Evolutionary conservation across 371 early-diverging fungal genomes (phyloP), one percentile per base, ranked within the genome.

Genomic region (Mucor plumbeus): DNA sequence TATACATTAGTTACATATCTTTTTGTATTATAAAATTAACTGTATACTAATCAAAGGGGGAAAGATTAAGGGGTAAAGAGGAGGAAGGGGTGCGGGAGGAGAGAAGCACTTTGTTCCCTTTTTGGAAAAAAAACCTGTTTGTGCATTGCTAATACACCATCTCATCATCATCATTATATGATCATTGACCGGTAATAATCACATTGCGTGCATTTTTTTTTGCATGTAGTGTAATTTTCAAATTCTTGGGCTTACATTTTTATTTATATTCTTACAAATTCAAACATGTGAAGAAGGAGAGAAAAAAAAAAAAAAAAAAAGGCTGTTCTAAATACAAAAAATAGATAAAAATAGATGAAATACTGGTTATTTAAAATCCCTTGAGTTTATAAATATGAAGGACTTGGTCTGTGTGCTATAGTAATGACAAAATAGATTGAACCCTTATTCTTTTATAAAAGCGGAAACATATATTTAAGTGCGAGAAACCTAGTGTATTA

Each of bases 81-180:
- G 47, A 47, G 47, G n/a, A n/a, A n/a, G n/a, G n/a, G n/a, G n/a
- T n/a, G n/a, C n/a, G n/a, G n/a, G 17, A n/a, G 17, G 47, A 47
- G 47, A 19, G 14, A 7, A 47, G 47, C 4, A 47, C 17, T 47
- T 0, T 48, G 6, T 17, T 48, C 9, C 48, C 48, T 10, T 9
- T 19, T 48, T 48, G 21, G 9, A 21, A 10, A 21, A 9, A 38
- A 48, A 48, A 48, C 48, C 48, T 48, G 48, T 48, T 48, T 48
- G 48, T 48, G 48, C 48, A 48, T 48, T 5, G 48, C 21, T 48
- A 48, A n/a, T n/a, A 43, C 14, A 43, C 43, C 43, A 43, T 43
- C 4, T 14, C 43, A 43, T n/a, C 19, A 47, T 19, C 48, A 47
- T 47, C 48, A 48, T 48, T 19, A 8, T 48, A 48, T 48, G 48